Evolutionary conservation across 306 rosid genomes (phyloP).

Genomic region (Sophora flavescens): DNA sequence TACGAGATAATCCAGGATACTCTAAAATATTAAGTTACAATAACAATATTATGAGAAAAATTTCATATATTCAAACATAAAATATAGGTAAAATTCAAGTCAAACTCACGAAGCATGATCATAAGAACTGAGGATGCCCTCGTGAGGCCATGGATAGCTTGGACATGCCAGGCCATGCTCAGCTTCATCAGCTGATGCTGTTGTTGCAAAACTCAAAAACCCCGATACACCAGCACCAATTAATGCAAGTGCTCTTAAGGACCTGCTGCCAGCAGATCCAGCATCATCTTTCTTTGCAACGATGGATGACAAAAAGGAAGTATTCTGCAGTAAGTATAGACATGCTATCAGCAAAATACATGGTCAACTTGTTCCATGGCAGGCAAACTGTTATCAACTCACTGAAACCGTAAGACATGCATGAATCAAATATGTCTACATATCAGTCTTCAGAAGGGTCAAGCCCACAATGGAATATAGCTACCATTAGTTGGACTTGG

Average conservation of each 20-base stretch:
- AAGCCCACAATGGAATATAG: slow-evolving; percentile 32
- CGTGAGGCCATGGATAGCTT: slow-evolving; percentile 97
- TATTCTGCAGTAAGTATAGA: slow-evolving; percentile 54
- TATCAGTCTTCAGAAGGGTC: slow-evolving; percentile 5
- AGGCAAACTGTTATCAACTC: slow-evolving; percentile 1
- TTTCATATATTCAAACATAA: no score
- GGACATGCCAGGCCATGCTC: slow-evolving; percentile 93
- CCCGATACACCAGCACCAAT: slow-evolving; percentile 92
- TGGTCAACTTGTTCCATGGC: background rate
- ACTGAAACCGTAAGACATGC: background rate
- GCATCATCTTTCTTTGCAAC: slow-evolving; percentile 63
- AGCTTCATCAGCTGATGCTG: slow-evolving; percentile 94
- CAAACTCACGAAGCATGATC: slow-evolving; percentile 94
- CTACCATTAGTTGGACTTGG: slow-evolving; percentile 19
- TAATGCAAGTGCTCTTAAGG: slow-evolving; percentile 85
- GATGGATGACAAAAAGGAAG: slow-evolving; percentile 64
- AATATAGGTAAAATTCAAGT: background rate
- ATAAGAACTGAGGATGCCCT: slow-evolving; percentile 95
- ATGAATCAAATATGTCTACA: background rate
- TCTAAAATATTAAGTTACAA: no score
- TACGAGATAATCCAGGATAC: background rate
- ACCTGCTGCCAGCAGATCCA: slow-evolving; percentile 65
- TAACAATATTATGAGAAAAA: no score
- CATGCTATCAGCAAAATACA: slow-evolving; percentile 27
- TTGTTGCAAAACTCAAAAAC: slow-evolving; percentile 75